phyloP scores from a whole-genome alignment of 2,329 filamentous ascomycete genomes.

The Amauroascus niger region DNA sequence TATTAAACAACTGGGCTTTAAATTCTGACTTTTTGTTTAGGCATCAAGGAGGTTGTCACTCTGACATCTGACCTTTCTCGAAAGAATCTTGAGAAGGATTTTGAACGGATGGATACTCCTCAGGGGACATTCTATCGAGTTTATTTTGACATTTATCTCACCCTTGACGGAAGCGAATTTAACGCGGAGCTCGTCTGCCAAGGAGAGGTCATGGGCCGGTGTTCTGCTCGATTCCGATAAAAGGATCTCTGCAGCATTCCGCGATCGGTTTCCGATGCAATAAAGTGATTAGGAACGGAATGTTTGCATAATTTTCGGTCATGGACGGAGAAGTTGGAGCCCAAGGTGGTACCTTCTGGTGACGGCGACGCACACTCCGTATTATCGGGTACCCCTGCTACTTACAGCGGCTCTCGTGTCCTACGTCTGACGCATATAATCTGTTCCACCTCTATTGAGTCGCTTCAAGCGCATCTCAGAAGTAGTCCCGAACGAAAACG shows the following conservation, averaged over 20 bases:
- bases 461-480: no score
- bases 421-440: no score
- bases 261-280: not conserved
- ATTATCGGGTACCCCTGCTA: no score
- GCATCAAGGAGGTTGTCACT: constrained; percentile 98
- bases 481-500: no score
- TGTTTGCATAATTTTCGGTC: not conserved
- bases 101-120: constrained; percentile 97
- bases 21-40: constrained; percentile 40
- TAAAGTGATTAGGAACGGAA: not conserved
- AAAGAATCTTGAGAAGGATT: constrained; percentile 98
- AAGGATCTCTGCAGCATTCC: not conserved
- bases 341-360: not conserved
- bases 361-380: no score
- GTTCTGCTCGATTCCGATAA: constrained; percentile 75
- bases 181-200: constrained; percentile 98
- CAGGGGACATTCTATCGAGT: constrained; percentile 89
- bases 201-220: constrained; percentile 96
- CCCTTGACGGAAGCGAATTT: constrained; percentile 93
- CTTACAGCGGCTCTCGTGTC: no score
- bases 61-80: constrained; percentile 92
- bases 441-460: no score
- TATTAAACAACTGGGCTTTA: not conserved
- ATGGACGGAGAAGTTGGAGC: constrained; percentile 5
- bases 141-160: constrained; percentile 66